These are phyloP conservation scores for Gossypium thurberi DNA, from an alignment of 345 rosid species.

Conservation along the genomic window DNA sequence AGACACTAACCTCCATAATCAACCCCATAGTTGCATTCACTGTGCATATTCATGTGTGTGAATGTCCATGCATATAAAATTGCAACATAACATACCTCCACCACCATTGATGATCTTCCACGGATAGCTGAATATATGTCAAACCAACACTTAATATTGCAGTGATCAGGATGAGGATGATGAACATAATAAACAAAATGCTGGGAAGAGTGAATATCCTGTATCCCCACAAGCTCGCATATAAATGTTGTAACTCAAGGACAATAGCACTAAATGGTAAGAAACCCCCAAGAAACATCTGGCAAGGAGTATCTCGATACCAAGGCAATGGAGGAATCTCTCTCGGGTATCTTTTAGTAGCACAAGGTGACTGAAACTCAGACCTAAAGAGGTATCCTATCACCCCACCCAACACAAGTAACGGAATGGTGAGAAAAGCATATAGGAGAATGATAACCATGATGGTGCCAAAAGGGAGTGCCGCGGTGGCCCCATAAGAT, in stretches of 20 bases:
- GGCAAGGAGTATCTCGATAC: constrained; percentile 57
- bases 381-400: constrained; percentile 52
- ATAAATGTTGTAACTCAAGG: constrained; percentile 66
- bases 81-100: constrained; percentile 63
- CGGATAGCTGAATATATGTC: constrained; percentile 72
- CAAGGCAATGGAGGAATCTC: constrained; percentile 57
- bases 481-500: constrained; percentile 65
- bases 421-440: constrained; percentile 41
- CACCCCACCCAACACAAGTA: constrained; percentile 68
- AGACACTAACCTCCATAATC: not conserved
- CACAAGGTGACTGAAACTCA: constrained; percentile 54
- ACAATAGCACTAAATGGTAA: constrained; percentile 60
- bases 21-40: not conserved
- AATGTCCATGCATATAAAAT: not conserved
- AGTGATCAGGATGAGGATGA: constrained; percentile 52
- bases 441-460: constrained; percentile 46
- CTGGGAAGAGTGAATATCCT: constrained; percentile 55
- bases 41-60: not conserved
- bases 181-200: constrained; percentile 47
- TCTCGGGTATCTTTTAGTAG: constrained; percentile 46
- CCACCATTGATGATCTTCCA: constrained; percentile 92
- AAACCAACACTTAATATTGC: constrained; percentile 55
- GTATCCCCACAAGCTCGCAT: constrained; percentile 72
- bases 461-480: constrained; percentile 78
- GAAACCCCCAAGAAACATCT: constrained; percentile 69